These are phyloP conservation scores for Leccinum variabile DNA, from an alignment of 1,284 basidiomycete genomes.

Conservation along the genomic window DNA sequence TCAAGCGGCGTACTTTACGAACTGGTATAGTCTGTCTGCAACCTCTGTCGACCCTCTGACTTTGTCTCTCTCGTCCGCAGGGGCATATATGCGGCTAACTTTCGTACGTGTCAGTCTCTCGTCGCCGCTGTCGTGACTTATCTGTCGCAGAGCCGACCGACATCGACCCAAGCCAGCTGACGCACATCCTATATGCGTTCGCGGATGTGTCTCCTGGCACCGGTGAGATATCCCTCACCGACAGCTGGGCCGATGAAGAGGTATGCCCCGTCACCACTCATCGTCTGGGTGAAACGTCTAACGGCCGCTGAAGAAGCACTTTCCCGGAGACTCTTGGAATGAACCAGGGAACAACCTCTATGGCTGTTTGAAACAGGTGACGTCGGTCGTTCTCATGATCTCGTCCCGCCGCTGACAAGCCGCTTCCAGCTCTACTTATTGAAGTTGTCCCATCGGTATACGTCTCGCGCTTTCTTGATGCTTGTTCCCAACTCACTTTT, in stretches of 20 bases:
- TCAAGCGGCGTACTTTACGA: slow-evolving; percentile 65
- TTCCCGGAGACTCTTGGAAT: slow-evolving; percentile 58
- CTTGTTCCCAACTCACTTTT: slow-evolving; percentile 9
- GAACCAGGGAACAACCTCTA: slow-evolving; percentile 77
- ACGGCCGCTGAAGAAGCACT: slow-evolving; percentile 55
- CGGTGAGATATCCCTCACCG: slow-evolving; percentile 71
- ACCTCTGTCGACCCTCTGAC: background rate
- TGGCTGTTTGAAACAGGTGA: slow-evolving; percentile 84
- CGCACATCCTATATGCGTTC: slow-evolving; percentile 85
- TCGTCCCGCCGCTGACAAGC: slow-evolving; percentile 1
- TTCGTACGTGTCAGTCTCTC: slow-evolving; percentile 47
- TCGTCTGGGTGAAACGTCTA: background rate
- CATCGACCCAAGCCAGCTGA: slow-evolving; percentile 56
- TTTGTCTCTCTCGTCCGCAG: slow-evolving; percentile 33
- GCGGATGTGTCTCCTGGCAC: slow-evolving; percentile 73
- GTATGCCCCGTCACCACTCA: slow-evolving; percentile 39
- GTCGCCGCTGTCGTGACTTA: slow-evolving; percentile 4
- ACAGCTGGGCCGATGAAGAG: slow-evolving; percentile 82
- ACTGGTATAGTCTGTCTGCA: slow-evolving; percentile 45
- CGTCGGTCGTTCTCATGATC: slow-evolving; percentile 5
- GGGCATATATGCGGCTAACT: slow-evolving; percentile 84
- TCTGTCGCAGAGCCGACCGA: slow-evolving; percentile 55
- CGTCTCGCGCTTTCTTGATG: background rate
- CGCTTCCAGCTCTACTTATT: slow-evolving; percentile 51
- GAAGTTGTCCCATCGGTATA: slow-evolving; percentile 53